These are phyloP conservation scores for Cryptococcus floricola DNA, from an alignment of 1,284 basidiomycete genomes.

Conservation along the genomic window DNA sequence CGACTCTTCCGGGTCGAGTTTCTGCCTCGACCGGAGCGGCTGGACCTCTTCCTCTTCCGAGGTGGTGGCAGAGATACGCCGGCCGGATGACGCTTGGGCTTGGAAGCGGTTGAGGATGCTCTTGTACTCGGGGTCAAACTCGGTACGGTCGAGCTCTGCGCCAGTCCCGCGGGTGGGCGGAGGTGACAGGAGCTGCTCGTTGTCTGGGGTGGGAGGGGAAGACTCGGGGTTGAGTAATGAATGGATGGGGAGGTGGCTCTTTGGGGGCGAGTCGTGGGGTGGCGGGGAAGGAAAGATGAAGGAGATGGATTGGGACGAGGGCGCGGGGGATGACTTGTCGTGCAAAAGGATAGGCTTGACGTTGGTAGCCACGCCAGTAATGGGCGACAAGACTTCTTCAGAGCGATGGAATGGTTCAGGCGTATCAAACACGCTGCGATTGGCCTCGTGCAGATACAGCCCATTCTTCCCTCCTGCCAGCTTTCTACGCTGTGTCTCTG, in stretches of 20 bases:
- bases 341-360: conserved; percentile 33
- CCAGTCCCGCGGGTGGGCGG: neutral
- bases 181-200: neutral
- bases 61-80: conserved; percentile 35
- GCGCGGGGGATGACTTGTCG: conserved; percentile 1
- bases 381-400: conserved; percentile 3
- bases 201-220: conserved; percentile 2
- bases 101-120: conserved; percentile 17
- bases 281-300: neutral
- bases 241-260: neutral
- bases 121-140: conserved; percentile 8
- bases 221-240: conserved; percentile 10
- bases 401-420: neutral
- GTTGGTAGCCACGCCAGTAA: conserved; percentile 18
- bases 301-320: conserved; percentile 3
- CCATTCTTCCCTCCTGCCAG: conserved; percentile 3
- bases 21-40: conserved; percentile 25
- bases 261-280: conserved; percentile 1
- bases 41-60: conserved; percentile 41
- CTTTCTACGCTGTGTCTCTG: conserved; percentile 6
- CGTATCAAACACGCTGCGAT: conserved; percentile 24
- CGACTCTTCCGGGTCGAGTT: conserved; percentile 1
- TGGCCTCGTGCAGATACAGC: conserved; percentile 39
- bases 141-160: conserved; percentile 2
- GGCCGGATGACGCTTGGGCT: conserved; percentile 12